Evolutionary conservation across 2,329 filamentous ascomycete genomes (phyloP), one percentile per base, ranked within the genome.

Genomic region (Nannizzia gypsea): DNA sequence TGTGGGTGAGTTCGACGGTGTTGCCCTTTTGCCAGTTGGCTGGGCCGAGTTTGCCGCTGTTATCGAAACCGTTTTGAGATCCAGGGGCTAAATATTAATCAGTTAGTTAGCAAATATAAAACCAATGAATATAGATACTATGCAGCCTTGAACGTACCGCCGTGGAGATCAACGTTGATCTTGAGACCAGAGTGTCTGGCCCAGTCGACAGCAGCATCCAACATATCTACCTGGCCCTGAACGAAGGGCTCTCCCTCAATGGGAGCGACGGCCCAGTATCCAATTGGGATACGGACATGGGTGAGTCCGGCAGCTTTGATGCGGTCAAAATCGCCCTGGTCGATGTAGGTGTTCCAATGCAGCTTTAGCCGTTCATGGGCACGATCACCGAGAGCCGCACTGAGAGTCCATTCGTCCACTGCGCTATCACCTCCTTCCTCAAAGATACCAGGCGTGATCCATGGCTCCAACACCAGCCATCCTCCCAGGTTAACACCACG

Each of bases 51-150:
- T 73, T 76, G 52, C 84, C 84, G 59, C 80, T 83, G 71, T 86
- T 87, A 70, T 87, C 84, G 67, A 86, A 86, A 2, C 84, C 84
- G 63, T 86, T 86, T 66, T 87, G 84, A 5, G 81, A 84, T 5
- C 79, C 78, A 17, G 82, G 81, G 34, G 82, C 82, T 76, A 31
- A 34, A 38, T 28, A 44, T 50, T 22, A 54, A 13, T 48, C 24
- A 24, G 59, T 62, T 15, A 59, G 58, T 65, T 52, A 64, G 40
- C 22, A 15, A 26, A n/a, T n/a, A 26, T 31, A 57, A 9, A 20
- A 15, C 24, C 4, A 15, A 54, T 2, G 17, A 5, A 38, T 6
- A 13, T 52, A 11, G 28, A 48, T 57, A 63, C 42, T 67, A 60
- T 28, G 54, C 57, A 34, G 50, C 59, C 28, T 28, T n/a, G 20